Conservation (phyloP, 495 filamentous ascomycete genomes). For the Daldinia childiae region DNA sequence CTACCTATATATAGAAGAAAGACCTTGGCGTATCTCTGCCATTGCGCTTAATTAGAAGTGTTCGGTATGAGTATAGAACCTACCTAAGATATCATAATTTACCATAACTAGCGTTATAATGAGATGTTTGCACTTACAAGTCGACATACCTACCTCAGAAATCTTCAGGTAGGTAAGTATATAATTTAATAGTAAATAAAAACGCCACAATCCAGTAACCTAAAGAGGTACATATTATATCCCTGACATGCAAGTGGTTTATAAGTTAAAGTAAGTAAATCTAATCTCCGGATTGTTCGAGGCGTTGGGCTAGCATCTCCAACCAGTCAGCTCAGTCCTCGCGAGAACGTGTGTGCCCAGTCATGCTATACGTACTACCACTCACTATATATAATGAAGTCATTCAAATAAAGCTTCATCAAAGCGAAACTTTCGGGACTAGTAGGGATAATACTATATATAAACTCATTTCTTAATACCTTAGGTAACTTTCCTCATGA, state of each 20-base stretch:
- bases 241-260: background rate
- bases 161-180: background rate
- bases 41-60: no score
- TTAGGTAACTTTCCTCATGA: no score
- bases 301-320: no score
- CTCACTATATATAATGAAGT: background rate
- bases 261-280: background rate
- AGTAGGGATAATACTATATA: no score
- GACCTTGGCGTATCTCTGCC: no score
- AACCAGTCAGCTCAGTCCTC: constrained; percentile 2
- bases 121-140: background rate
- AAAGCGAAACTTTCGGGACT: background rate
- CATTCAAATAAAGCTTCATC: background rate
- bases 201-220: no score
- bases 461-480: no score
- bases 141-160: background rate
- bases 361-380: background rate
- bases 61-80: no score
- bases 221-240: background rate
- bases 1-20: no score
- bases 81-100: background rate
- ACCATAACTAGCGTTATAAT: background rate
- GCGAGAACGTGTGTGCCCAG: background rate
- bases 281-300: background rate
- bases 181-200: no score